A percentile compares a stretch with the other conserved stretches of the same genome.
Conservation (phyloP, 225 moss, liverwort and hornwort species). For the Marchantia paleacea region DNA sequence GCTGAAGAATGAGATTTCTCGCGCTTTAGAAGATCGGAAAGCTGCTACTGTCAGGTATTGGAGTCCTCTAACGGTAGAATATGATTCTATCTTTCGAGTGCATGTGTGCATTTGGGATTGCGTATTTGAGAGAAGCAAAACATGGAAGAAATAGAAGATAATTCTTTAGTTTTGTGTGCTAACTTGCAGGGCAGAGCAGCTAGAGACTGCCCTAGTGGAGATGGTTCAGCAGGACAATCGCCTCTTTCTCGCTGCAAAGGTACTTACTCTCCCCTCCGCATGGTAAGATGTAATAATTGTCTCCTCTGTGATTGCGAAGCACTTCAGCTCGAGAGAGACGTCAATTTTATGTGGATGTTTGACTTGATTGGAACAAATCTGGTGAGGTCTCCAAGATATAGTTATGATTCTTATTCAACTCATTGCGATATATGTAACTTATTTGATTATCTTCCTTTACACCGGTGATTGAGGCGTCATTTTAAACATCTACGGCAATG, state of each 20-base stretch:
- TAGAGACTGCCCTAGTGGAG: slow-evolving; percentile 46
- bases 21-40: slow-evolving; percentile 43
- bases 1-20: slow-evolving; percentile 45
- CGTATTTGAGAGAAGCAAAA: background rate
- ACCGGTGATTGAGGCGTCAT: background rate
- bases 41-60: slow-evolving; percentile 40
- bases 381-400: no score
- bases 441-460: background rate
- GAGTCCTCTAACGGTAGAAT: background rate
- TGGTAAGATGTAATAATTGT: background rate
- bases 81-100: no score
- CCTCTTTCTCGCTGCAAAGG: slow-evolving; percentile 46
- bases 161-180: background rate
- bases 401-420: no score
- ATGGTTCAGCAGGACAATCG: slow-evolving; percentile 45
- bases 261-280: background rate
- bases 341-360: background rate
- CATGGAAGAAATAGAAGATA: background rate
- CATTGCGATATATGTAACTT: background rate
- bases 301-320: background rate
- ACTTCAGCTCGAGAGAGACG: background rate
- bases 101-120: background rate
- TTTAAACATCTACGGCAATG: background rate
- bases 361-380: no score
- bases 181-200: slow-evolving; percentile 38